phyloP scores from a whole-genome alignment of 2,329 filamentous ascomycete genomes.

The Podosphaera leucotricha region DNA sequence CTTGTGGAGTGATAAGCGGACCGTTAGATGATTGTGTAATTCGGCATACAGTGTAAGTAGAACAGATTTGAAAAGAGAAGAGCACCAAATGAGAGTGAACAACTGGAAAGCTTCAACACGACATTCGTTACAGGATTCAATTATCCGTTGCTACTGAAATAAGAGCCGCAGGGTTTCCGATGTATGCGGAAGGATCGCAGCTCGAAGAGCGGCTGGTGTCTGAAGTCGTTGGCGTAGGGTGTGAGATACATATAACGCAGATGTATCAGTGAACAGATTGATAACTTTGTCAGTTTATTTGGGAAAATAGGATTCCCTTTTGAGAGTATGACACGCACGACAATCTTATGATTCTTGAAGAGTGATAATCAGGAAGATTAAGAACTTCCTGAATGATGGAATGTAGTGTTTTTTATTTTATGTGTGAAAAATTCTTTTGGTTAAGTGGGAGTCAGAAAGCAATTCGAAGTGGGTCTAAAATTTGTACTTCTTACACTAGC shows the following conservation, averaged over 20 bases:
- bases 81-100: slow-evolving; percentile 30
- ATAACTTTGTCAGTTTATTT: slow-evolving; percentile 11
- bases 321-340: background rate
- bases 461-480: background rate
- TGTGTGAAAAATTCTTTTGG: too few species aligned
- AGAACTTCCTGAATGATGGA: background rate
- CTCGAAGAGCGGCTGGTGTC: slow-evolving; percentile 81
- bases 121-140: slow-evolving; percentile 12
- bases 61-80: slow-evolving; percentile 16
- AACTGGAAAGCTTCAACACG: slow-evolving; percentile 21
- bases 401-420: background rate
- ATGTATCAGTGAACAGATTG: slow-evolving; percentile 15
- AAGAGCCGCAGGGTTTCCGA: slow-evolving; percentile 78
- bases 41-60: slow-evolving; percentile 20
- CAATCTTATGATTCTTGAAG: background rate
- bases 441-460: too few species aligned
- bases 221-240: slow-evolving; percentile 60
- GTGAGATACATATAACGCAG: slow-evolving; percentile 19
- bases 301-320: slow-evolving; percentile 10
- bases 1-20: slow-evolving; percentile 6
- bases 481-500: background rate
- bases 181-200: slow-evolving; percentile 93
- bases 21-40: slow-evolving; percentile 11
- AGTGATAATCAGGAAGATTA: background rate
- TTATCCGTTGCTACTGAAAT: slow-evolving; percentile 76